phyloP scores from a whole-genome alignment of 768 basidiomycete species.

The Boletus reticulatus region DNA sequence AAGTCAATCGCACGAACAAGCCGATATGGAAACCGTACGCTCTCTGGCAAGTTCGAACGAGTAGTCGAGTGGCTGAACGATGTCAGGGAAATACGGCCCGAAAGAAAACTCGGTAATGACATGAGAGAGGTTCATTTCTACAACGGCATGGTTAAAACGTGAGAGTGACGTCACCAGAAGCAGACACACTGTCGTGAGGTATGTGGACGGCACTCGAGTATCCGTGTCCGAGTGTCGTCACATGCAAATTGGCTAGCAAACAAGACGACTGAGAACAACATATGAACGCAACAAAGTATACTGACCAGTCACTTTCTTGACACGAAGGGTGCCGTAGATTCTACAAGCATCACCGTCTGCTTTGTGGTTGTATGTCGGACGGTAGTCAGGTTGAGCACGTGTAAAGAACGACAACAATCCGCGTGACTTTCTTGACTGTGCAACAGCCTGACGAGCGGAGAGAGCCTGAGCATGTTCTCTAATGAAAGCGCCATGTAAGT shows the following conservation, averaged over 20 bases:
- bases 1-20: background rate
- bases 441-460: conserved; percentile 65
- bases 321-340: conserved; percentile 75
- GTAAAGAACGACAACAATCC: conserved; percentile 65
- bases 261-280: background rate
- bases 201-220: conserved; percentile 87
- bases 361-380: conserved; percentile 71
- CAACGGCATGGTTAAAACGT: background rate
- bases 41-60: conserved; percentile 74
- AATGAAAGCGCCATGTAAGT: background rate
- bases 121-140: conserved; percentile 96
- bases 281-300: background rate
- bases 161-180: background rate
- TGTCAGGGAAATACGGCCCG: conserved; percentile 93
- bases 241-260: conserved; percentile 79
- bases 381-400: conserved; percentile 45
- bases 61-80: conserved; percentile 91
- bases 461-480: conserved; percentile 66
- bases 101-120: conserved; percentile 97
- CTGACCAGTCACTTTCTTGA: conserved; percentile 88
- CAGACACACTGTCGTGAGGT: conserved; percentile 71
- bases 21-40: conserved; percentile 37
- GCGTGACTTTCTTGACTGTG: conserved; percentile 73
- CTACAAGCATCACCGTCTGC: conserved; percentile 77
- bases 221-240: conserved; percentile 94